These are phyloP conservation scores for Westerdykella ornata DNA, from an alignment of 2,329 filamentous ascomycete genomes.

Conservation along the genomic window DNA sequence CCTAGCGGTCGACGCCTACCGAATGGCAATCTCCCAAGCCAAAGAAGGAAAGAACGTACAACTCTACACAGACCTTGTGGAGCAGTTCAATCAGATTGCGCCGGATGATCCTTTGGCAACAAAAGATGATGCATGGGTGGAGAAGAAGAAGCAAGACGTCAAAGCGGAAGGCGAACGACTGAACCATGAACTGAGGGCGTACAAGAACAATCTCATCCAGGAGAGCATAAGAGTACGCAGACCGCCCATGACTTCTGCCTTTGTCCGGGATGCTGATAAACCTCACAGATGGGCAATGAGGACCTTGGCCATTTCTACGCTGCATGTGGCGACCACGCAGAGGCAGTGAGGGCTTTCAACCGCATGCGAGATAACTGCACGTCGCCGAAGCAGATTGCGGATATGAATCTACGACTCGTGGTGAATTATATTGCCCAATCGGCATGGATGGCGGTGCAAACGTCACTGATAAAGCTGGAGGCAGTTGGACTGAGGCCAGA, in stretches of 20 bases:
- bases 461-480: slow-evolving; percentile 53
- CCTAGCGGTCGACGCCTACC: slow-evolving; percentile 73
- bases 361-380: slow-evolving; percentile 90
- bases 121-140: slow-evolving; percentile 69
- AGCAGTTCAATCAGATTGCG: slow-evolving; percentile 56
- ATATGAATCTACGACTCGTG: slow-evolving; percentile 73
- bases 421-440: slow-evolving; percentile 67
- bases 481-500: slow-evolving; percentile 50
- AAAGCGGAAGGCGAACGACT: slow-evolving; percentile 66
- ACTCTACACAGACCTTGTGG: slow-evolving; percentile 63
- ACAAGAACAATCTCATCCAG: slow-evolving; percentile 95
- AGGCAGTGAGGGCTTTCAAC: slow-evolving; percentile 69
- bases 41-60: slow-evolving; percentile 66
- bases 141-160: slow-evolving; percentile 59
- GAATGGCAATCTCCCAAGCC: slow-evolving; percentile 67
- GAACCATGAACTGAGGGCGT: slow-evolving; percentile 78
- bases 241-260: background rate
- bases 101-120: slow-evolving; percentile 62
- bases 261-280: slow-evolving; percentile 3
- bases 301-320: slow-evolving; percentile 83
- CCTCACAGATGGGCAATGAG: slow-evolving; percentile 77
- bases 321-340: slow-evolving; percentile 63
- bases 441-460: slow-evolving; percentile 66
- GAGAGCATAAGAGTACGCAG: slow-evolving; percentile 77
- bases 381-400: slow-evolving; percentile 72